Base-by-base conservation (phyloP, 1,284 basidiomycete genomes). In the Ganoderma resinaceum region DNA sequence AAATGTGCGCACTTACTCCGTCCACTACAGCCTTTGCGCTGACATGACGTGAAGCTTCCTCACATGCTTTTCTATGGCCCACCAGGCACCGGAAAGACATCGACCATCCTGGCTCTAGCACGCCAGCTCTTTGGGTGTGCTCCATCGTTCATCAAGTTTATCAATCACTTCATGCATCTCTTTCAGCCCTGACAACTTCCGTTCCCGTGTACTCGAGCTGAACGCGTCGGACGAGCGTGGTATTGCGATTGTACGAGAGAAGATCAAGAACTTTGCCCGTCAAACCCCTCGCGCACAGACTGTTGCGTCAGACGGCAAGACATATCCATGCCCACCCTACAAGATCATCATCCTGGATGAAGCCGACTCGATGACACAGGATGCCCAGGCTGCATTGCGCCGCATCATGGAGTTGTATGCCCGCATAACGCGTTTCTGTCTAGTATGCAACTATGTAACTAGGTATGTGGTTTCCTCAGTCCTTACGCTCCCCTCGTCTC, bases 11-110 rank as follows among this genome's bases (percentile, higher is more conserved):
- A 23, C 14, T 14, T 9, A 4, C 18, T 11, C 1, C 6, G 6
- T 31, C 14, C 52, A 7, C 11, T 2, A 2, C 14, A 6, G 7
- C 3, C 2, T 16, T 2, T 42, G 29, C 37, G 9, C 52, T 67
- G 14, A 70, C 57, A 14, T 14, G n/a, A 38, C 42, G 20, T 14
- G 18, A 8, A 99, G 97, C 87, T 99, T 59, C 97, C 98, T 1
- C 98, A 99, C 78, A 99, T 99, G 97, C 86, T 99, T 62, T 99
- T 99, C 85, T 99, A 99, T 75, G 98, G 98, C 0, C 98, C 98
- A 23, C 98, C 98, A 11, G 98, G 98, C 37, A 99, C 98, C 8
- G 98, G 98, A 61, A 99, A 99, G 82, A 99, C 98, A 18, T 98
- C 96, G 46, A 99, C 98, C 0, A 99, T 99, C 75, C 90, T 99